These are phyloP conservation scores for Nakaseomyces delphensis DNA, from an alignment of 1,139 yeast species.

Conservation along the genomic window DNA sequence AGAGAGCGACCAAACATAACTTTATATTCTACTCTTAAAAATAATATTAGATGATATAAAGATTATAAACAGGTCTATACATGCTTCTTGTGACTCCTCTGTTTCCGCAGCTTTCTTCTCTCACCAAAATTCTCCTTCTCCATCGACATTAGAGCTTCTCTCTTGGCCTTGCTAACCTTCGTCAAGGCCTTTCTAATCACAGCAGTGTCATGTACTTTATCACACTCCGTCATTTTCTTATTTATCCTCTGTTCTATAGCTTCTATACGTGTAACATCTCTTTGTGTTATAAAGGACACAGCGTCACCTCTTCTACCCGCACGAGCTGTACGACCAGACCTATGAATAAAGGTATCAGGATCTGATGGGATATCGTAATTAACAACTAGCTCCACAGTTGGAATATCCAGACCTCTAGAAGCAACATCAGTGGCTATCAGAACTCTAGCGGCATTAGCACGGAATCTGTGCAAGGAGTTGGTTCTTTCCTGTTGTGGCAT, in stretches of 20 bases:
- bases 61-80: neutral
- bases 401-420: conserved; percentile 94
- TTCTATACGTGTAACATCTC: conserved; percentile 71
- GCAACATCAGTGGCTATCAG: conserved; percentile 95
- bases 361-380: conserved; percentile 93
- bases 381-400: conserved; percentile 77
- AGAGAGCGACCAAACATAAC: no score
- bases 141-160: conserved; percentile 90
- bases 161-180: conserved; percentile 68
- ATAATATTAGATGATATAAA: no score
- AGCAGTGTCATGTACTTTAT: conserved; percentile 60
- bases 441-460: conserved; percentile 90
- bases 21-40: no score
- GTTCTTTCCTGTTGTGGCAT: conserved; percentile 91
- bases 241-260: conserved; percentile 82
- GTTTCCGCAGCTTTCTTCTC: conserved; percentile 47
- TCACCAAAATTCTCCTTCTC: conserved; percentile 85
- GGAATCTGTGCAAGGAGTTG: conserved; percentile 80
- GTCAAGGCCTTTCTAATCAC: conserved; percentile 65
- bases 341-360: conserved; percentile 91
- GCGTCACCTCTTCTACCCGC: conserved; percentile 79
- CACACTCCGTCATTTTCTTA: conserved; percentile 65
- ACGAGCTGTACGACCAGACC: conserved; percentile 99
- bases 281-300: conserved; percentile 69
- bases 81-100: conserved; percentile 31